These are phyloP conservation scores for Stevia rebaudiana DNA, from an alignment of 140 eudicot species.

Conservation along the genomic window DNA sequence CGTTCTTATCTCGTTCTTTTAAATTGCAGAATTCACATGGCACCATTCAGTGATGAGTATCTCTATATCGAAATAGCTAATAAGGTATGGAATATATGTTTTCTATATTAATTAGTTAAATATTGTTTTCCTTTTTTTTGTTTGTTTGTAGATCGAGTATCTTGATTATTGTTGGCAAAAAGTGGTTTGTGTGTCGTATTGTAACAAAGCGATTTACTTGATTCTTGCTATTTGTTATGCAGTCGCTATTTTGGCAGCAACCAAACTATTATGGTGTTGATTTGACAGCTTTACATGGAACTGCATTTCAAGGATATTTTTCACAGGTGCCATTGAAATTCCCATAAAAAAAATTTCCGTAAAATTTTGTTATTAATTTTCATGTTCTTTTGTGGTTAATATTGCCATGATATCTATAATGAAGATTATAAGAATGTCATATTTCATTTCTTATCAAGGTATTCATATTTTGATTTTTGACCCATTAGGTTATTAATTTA, in stretches of 20 bases:
- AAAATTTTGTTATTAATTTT: not conserved
- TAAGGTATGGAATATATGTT: conserved; percentile 43
- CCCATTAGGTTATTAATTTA: not conserved
- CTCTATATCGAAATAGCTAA: conserved; percentile 74
- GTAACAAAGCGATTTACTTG: not conserved
- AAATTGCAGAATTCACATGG: conserved; percentile 85
- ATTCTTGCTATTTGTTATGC: conserved; percentile 27
- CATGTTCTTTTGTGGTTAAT: not conserved
- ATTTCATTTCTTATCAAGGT: not conserved
- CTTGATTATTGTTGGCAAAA: not conserved
- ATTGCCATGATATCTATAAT: not conserved
- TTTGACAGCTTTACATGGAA: conserved; percentile 52
- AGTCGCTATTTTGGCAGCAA: conserved; percentile 98
- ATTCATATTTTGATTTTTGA: not conserved
- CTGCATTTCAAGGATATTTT: conserved; percentile 55
- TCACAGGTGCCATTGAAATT: conserved; percentile 50
- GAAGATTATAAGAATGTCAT: not conserved
- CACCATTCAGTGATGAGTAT: conserved; percentile 92
- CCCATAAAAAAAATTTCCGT: not conserved
- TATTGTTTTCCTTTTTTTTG: not conserved
- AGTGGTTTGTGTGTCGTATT: not conserved
- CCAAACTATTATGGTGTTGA: conserved; percentile 93
- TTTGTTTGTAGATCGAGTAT: not conserved
- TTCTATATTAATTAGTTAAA: not conserved
- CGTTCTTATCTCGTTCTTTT: not conserved